Conservation (phyloP, 164 flowering plant genomes). For the Nymphaea colorata region DNA sequence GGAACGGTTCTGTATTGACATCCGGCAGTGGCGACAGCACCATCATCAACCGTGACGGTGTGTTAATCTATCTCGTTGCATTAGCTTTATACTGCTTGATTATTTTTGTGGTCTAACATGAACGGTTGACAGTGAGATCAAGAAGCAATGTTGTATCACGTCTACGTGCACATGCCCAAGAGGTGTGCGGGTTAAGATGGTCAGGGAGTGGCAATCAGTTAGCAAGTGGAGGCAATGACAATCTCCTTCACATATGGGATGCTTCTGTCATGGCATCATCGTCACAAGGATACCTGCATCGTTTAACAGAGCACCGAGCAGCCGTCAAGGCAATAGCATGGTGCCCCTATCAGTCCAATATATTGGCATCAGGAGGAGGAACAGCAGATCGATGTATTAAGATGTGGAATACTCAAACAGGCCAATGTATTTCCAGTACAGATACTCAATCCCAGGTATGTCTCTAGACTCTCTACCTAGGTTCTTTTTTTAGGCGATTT, state of each 20-base stretch:
- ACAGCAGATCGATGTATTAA: slow-evolving; percentile 33
- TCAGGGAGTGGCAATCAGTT: slow-evolving; percentile 20
- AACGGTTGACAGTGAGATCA: slow-evolving; percentile 22
- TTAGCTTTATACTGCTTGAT: neutral
- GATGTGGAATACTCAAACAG: slow-evolving; percentile 37
- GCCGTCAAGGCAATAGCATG: slow-evolving; percentile 61
- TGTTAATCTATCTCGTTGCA: neutral
- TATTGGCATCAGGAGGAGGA: slow-evolving; percentile 51
- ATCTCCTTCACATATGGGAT: slow-evolving; percentile 33
- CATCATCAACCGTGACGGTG: slow-evolving; percentile 48
- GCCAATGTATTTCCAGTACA: slow-evolving; percentile 27
- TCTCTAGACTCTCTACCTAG: neutral
- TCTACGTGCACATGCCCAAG: slow-evolving; percentile 15
- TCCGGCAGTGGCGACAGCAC: slow-evolving; percentile 32
- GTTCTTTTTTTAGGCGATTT: too few relatives aligned
- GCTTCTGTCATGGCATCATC: slow-evolving; percentile 27
- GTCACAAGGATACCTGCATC: slow-evolving; percentile 12
- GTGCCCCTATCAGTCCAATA: slow-evolving; percentile 35
- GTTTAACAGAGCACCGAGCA: slow-evolving; percentile 24
- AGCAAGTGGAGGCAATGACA: slow-evolving; percentile 44
- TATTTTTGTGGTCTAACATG: neutral
- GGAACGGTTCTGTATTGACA: slow-evolving; percentile 33
- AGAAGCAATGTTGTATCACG: slow-evolving; percentile 14
- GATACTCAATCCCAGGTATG: slow-evolving; percentile 41
- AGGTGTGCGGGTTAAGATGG: slow-evolving; percentile 40